Conservation (phyloP, 108 stramenopile genomes). For the Mayamaea pseudoterrestris region DNA sequence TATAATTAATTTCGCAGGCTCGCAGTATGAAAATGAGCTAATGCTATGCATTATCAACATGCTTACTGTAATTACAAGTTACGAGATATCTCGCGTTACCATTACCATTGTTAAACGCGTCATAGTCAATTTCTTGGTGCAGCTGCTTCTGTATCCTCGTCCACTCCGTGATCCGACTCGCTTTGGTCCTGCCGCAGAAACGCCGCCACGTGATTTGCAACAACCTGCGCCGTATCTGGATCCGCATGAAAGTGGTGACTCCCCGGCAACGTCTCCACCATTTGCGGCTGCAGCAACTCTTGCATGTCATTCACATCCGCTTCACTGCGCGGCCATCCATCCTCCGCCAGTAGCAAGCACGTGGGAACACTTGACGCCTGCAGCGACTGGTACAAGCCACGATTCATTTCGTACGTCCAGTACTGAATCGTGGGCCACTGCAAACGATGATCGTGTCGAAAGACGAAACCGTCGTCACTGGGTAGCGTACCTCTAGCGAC, state of each 20-base stretch:
- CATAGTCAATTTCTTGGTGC: too few relatives aligned
- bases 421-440: constrained; percentile 63
- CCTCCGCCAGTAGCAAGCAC: constrained; percentile 44
- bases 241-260: constrained; percentile 83
- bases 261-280: constrained; percentile 31
- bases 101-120: too few relatives aligned
- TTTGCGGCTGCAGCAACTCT: constrained; percentile 30
- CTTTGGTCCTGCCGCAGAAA: constrained; percentile 3
- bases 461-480: constrained; percentile 18
- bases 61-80: too few relatives aligned
- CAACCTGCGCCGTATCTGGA: constrained; percentile 41
- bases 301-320: constrained; percentile 12
- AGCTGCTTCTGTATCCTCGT: not conserved
- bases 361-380: constrained; percentile 30
- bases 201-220: constrained; percentile 13
- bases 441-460: constrained; percentile 65
- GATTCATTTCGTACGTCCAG: constrained; percentile 55
- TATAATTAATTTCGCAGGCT: too few relatives aligned
- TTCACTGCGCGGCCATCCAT: constrained; percentile 59
- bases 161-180: not conserved
- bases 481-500: constrained; percentile 38
- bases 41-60: too few relatives aligned
- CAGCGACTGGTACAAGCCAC: constrained; percentile 36
- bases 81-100: too few relatives aligned
- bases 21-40: too few relatives aligned